Percentiles rank a stretch among this genome's conserved stretches.
Evolutionary conservation across 768 basidiomycete species (phyloP).

Genomic region (Rhodocollybia butyracea): DNA sequence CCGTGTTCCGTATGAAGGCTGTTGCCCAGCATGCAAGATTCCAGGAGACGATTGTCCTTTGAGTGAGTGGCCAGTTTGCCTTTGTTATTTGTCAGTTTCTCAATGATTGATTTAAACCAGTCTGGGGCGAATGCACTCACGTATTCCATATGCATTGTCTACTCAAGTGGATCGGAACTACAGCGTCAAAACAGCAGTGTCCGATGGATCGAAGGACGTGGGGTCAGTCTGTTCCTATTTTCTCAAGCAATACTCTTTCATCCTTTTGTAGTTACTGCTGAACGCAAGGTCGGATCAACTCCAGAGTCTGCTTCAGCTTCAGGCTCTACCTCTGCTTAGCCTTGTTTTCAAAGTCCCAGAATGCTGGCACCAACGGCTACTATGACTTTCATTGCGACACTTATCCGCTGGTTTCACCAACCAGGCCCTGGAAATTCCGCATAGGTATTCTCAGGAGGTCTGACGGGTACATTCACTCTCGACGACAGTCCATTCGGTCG

Average conservation of each 20-base stretch:
- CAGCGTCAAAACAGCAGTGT: conserved; percentile 90
- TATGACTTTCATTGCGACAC: too few relatives aligned
- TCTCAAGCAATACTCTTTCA: not conserved
- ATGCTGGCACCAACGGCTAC: too few relatives aligned
- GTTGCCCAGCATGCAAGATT: conserved; percentile 93
- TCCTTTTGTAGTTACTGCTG: too few relatives aligned
- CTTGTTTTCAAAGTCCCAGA: too few relatives aligned
- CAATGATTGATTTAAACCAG: conserved; percentile 24
- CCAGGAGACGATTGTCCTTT: conserved; percentile 95
- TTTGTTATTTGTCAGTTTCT: not conserved
- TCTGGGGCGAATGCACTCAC: conserved; percentile 97
- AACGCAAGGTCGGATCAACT: too few relatives aligned
- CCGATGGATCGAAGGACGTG: conserved; percentile 97
- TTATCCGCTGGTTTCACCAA: too few relatives aligned
- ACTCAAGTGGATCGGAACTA: conserved; percentile 91
- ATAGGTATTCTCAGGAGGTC: too few relatives aligned
- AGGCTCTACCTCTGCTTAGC: too few relatives aligned
- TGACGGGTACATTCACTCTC: too few relatives aligned
- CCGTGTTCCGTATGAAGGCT: conserved; percentile 88
- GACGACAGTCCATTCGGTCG: too few relatives aligned
- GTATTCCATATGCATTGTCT: conserved; percentile 99
- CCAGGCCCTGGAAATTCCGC: too few relatives aligned
- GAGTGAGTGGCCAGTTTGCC: conserved; percentile 48
- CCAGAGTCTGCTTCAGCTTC: too few relatives aligned
- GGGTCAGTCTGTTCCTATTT: conserved; percentile 53